Percentiles rank a stretch among this genome's conserved stretches.
Conservation (phyloP, 768 basidiomycete species). For the Mrakia blollopis region DNA sequence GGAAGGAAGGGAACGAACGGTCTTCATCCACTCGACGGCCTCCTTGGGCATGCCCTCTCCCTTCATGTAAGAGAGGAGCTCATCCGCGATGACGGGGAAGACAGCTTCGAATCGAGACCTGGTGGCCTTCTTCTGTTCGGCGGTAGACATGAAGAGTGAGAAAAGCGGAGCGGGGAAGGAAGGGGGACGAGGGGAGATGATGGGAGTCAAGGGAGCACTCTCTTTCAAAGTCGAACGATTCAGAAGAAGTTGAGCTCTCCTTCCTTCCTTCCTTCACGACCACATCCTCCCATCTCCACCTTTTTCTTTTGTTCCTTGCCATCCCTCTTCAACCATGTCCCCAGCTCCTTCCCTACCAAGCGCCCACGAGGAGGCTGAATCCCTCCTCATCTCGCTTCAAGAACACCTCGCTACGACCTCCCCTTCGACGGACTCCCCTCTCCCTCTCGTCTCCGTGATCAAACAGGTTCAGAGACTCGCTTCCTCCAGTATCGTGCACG, state of each 20-base stretch:
- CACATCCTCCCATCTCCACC: background rate
- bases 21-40: slow-evolving; percentile 75
- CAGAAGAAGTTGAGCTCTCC: background rate
- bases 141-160: background rate
- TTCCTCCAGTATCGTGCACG: background rate
- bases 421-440: background rate
- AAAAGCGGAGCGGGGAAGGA: background rate
- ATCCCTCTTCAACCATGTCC: background rate
- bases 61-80: slow-evolving; percentile 65
- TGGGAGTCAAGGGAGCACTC: background rate
- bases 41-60: slow-evolving; percentile 74
- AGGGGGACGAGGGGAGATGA: background rate
- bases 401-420: background rate
- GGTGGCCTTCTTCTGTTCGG: slow-evolving; percentile 16
- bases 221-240: background rate
- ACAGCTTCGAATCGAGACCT: slow-evolving; percentile 59
- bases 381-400: background rate
- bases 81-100: slow-evolving; percentile 66
- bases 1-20: slow-evolving; percentile 51
- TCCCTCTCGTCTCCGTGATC: background rate
- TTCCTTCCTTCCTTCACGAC: background rate
- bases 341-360: background rate
- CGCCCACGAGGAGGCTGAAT: background rate
- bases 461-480: slow-evolving; percentile 20
- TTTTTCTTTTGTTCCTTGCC: too few species aligned